Evolutionary conservation across 345 rosid species (phyloP).

Genomic region (Eucalyptus polyanthemos): DNA sequence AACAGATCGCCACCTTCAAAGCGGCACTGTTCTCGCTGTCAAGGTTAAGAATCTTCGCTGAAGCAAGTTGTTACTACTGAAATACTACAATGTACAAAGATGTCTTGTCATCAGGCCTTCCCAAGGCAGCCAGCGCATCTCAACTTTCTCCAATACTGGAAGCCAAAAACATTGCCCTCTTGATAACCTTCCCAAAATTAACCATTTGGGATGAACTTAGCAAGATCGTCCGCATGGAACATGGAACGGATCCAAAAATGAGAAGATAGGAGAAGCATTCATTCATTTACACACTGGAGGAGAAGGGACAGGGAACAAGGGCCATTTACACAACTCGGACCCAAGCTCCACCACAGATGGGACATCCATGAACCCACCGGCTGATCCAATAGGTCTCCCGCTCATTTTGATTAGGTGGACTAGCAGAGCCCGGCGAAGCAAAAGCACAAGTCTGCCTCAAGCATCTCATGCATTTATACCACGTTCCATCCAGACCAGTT

Average conservation of each 20-base stretch:
- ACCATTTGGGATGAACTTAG: not conserved
- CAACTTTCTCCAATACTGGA: not conserved
- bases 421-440: conserved; percentile 43
- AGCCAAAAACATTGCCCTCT: not conserved
- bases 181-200: not conserved
- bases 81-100: not conserved
- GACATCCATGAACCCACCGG: conserved; percentile 95
- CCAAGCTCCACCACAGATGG: conserved; percentile 98
- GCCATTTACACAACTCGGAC: conserved; percentile 65
- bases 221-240: not conserved
- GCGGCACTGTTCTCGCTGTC: not conserved
- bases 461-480: conserved; percentile 99
- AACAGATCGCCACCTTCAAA: not conserved
- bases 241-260: not conserved
- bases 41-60: not conserved
- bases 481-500: conserved; percentile 89
- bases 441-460: conserved; percentile 93
- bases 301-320: not conserved
- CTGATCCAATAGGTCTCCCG: conserved; percentile 91
- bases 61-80: not conserved
- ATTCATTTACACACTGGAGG: not conserved
- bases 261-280: not conserved
- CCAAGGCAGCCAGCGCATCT: not conserved
- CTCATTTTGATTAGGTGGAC: conserved; percentile 43
- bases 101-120: not conserved